Evolutionary conservation across 129 eudicot species (phyloP).

Genomic region (Erigeron canadensis): DNA sequence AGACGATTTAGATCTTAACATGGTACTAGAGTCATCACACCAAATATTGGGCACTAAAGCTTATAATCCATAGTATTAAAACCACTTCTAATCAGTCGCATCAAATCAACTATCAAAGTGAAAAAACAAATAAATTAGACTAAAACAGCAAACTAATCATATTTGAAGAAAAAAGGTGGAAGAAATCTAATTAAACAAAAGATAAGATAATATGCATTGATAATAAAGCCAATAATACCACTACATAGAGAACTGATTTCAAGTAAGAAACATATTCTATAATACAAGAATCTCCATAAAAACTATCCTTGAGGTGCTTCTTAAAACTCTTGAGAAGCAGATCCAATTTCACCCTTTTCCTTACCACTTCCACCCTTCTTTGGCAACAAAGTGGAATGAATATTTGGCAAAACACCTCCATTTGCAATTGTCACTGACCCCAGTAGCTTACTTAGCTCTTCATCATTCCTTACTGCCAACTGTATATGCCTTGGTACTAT

Average conservation of each 20-base stretch:
- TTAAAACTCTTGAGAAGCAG: conserved; percentile 19
- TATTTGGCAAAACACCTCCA: conserved; percentile 11
- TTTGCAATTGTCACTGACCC: conserved; percentile 14
- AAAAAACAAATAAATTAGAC: too few species aligned
- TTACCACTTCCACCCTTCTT: neutral
- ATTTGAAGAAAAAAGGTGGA: too few species aligned
- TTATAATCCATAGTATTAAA: too few species aligned
- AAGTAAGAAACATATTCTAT: neutral
- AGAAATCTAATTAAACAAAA: too few species aligned
- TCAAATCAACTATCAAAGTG: too few species aligned
- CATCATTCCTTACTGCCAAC: conserved; percentile 9
- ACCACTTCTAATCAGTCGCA: too few species aligned
- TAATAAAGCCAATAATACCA: too few species aligned
- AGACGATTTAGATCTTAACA: too few species aligned
- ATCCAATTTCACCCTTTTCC: conserved; percentile 13
- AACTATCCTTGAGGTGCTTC: neutral
- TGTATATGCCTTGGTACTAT: conserved; percentile 3
- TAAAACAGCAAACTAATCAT: too few species aligned
- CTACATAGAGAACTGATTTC: neutral
- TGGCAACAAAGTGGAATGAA: conserved; percentile 8
- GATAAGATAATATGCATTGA: too few species aligned
- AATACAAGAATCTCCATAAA: neutral
- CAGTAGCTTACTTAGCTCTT: conserved; percentile 12
- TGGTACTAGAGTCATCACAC: too few species aligned
- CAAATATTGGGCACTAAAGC: too few species aligned